A percentile compares a stretch with the other conserved stretches of the same genome.
Evolutionary conservation across 371 early-diverging fungal species (phyloP).

Genomic region (Lichtheimia hyalospora): DNA sequence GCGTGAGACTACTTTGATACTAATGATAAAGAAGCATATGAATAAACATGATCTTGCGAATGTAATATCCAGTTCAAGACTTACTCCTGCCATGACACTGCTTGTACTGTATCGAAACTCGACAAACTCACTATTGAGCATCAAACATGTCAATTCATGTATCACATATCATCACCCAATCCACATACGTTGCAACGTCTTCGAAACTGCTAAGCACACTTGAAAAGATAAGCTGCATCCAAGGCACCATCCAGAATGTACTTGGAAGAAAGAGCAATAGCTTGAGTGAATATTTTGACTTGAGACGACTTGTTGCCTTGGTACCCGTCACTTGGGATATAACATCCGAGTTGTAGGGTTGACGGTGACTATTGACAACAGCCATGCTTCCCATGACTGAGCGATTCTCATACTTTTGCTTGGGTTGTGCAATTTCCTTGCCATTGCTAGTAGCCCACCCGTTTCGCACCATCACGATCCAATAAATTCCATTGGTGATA

Average conservation of each 20-base stretch:
- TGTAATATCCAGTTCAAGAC: neutral
- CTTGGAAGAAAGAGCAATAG: constrained; percentile 33
- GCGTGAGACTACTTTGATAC: constrained; percentile 58
- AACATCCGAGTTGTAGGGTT: neutral
- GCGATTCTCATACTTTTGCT: constrained; percentile 10
- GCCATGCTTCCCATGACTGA: too few relatives aligned
- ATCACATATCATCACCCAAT: too few relatives aligned
- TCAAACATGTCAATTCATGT: neutral
- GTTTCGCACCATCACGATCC: constrained; percentile 34
- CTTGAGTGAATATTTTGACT: constrained; percentile 20
- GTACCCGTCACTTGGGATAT: constrained; percentile 2
- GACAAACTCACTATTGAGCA: constrained; percentile 34
- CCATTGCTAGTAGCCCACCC: constrained; percentile 34
- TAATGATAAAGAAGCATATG: constrained; percentile 5
- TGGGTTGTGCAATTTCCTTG: constrained; percentile 24
- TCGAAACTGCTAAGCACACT: constrained; percentile 50
- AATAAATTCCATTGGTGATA: constrained; percentile 29
- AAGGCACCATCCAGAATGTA: constrained; percentile 47
- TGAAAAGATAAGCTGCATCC: constrained; percentile 43
- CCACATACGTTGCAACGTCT: constrained; percentile 42
- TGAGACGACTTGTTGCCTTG: neutral
- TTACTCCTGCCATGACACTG: constrained; percentile 46
- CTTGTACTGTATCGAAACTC: constrained; percentile 43
- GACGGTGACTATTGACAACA: neutral
- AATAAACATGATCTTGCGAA: neutral